Evolutionary conservation across 2,329 filamentous ascomycete genomes (phyloP).

Genomic region (Zarea fungicola): DNA sequence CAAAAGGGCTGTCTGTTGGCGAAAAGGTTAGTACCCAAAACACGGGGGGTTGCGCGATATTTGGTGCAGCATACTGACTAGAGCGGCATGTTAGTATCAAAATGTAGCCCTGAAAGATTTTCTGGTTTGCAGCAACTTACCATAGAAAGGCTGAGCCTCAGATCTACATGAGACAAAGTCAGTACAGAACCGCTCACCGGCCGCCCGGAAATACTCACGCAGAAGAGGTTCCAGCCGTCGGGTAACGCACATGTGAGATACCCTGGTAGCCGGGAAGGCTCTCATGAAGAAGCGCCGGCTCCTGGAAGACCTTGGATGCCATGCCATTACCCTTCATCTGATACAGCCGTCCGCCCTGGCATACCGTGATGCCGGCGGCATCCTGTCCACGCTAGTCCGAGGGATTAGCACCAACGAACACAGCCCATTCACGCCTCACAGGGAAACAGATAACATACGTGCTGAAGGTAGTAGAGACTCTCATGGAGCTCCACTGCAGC

Average conservation of each 20-base stretch:
- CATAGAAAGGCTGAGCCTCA: conserved; percentile 89
- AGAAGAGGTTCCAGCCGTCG: conserved; percentile 75
- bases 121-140: background rate
- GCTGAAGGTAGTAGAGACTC: conserved; percentile 64
- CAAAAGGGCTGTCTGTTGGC: conserved; percentile 56
- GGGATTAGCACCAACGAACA: conserved; percentile 14
- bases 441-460: conserved; percentile 26
- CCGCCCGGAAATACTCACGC: conserved; percentile 23
- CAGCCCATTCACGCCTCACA: background rate
- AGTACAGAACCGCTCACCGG: background rate
- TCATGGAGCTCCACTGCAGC: conserved; percentile 66
- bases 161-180: conserved; percentile 45
- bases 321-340: conserved; percentile 90
- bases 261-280: conserved; percentile 14
- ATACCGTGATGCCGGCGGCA: conserved; percentile 78
- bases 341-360: conserved; percentile 73
- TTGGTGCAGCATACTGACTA: conserved; percentile 6
- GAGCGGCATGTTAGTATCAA: background rate
- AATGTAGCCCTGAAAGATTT: background rate
- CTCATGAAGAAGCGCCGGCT: background rate
- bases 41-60: background rate
- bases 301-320: conserved; percentile 58
- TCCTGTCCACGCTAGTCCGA: conserved; percentile 68
- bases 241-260: conserved; percentile 80
- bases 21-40: background rate